Percentiles rank a stretch among this genome's conserved stretches.
These are phyloP conservation scores for Fonsecaea erecta DNA, from an alignment of 2,329 filamentous ascomycete genomes.

Conservation along the genomic window DNA sequence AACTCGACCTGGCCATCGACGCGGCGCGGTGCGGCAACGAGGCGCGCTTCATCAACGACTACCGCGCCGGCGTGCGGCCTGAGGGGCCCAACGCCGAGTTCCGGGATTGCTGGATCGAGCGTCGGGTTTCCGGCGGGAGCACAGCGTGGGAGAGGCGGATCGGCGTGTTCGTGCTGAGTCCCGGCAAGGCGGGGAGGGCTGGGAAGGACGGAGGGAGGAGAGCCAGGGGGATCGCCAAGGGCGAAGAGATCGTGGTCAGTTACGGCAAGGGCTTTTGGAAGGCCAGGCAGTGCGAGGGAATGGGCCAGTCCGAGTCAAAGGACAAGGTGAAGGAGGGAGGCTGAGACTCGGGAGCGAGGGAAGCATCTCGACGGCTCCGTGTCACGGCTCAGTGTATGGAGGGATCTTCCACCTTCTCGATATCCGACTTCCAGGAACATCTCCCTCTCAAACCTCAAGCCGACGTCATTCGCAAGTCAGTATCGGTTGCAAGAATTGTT, in stretches of 20 bases:
- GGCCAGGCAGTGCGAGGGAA: constrained; percentile 36
- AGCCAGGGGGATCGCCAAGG: constrained; percentile 46
- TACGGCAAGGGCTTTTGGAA: constrained; percentile 60
- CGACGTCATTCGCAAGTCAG: background rate
- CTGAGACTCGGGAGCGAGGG: background rate
- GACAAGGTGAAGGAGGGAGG: background rate
- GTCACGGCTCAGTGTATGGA: background rate
- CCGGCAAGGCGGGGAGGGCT: constrained; percentile 54
- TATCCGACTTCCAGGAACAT: background rate
- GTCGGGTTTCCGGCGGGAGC: constrained; percentile 40
- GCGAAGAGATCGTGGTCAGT: constrained; percentile 58
- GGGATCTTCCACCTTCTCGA: background rate
- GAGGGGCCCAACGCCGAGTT: constrained; percentile 47
- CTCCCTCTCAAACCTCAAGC: background rate
- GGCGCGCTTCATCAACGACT: constrained; percentile 59
- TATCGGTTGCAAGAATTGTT: background rate
- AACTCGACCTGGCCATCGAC: constrained; percentile 55
- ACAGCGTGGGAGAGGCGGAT: constrained; percentile 49
- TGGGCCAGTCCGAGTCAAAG: background rate
- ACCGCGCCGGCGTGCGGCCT: constrained; percentile 52
- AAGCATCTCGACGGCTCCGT: background rate
- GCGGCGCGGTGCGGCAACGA: constrained; percentile 57
- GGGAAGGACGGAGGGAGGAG: constrained; percentile 49
- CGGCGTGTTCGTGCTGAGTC: constrained; percentile 56
- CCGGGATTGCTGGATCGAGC: constrained; percentile 48